These are phyloP conservation scores for Emmonsiellopsis sp. DNA, from an alignment of 2,329 filamentous ascomycete genomes.

Conservation along the genomic window DNA sequence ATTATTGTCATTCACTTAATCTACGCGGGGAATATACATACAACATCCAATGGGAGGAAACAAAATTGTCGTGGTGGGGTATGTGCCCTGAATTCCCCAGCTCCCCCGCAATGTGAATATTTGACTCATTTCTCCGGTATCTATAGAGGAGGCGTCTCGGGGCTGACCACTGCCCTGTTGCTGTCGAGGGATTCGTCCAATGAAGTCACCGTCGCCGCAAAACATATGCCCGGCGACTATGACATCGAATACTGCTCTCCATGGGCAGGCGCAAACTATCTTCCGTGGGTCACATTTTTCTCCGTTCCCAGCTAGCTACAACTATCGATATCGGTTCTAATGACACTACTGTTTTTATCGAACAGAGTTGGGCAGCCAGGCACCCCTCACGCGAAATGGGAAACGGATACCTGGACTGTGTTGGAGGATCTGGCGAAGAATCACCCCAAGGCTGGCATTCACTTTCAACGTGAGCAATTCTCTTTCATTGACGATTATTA, in stretches of 20 bases:
- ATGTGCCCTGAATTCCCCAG: slow-evolving; percentile 7
- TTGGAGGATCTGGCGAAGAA: slow-evolving; percentile 52
- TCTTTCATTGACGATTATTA: neutral
- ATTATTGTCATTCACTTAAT: neutral
- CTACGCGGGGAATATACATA: neutral
- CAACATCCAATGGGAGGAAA: slow-evolving; percentile 21
- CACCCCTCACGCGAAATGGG: slow-evolving; percentile 42
- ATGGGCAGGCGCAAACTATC: slow-evolving; percentile 76
- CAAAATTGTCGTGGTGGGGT: slow-evolving; percentile 34
- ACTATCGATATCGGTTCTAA: neutral
- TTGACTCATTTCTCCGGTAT: slow-evolving; percentile 4
- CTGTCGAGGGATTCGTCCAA: slow-evolving; percentile 49
- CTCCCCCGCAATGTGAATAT: neutral
- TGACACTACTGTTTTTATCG: neutral
- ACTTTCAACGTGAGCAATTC: slow-evolving; percentile 59
- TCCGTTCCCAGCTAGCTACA: neutral
- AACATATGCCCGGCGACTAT: slow-evolving; percentile 91
- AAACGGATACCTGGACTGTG: slow-evolving; percentile 56
- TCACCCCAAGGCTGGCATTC: slow-evolving; percentile 68
- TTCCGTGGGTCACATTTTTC: slow-evolving; percentile 48
- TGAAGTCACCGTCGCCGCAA: slow-evolving; percentile 64
- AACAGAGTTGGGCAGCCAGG: slow-evolving; percentile 31
- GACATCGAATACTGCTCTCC: slow-evolving; percentile 84
- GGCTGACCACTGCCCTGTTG: slow-evolving; percentile 56
- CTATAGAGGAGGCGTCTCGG: slow-evolving; percentile 54